Evolutionary conservation across 1,139 yeast species (phyloP), one percentile per base, ranked within the genome.

Genomic region (Yamadazyma blattariae): DNA sequence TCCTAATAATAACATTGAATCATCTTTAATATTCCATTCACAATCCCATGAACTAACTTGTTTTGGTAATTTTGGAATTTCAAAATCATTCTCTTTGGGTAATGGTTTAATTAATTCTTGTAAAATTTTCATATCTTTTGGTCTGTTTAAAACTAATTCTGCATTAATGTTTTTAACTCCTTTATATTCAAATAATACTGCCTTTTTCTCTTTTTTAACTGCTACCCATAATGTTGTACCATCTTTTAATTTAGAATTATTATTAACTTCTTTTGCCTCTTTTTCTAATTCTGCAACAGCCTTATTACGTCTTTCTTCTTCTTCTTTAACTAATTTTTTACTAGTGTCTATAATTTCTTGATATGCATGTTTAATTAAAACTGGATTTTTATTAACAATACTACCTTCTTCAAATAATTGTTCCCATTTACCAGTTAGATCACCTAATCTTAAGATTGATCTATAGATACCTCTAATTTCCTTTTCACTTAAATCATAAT

Each of bases 141-240:
- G 96, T 46, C 98, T 78, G 41, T 80, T 78, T 23, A 90, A 50
- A 18, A 92, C 75, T 37, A 88, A 68, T 57, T 94, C 98, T 0
- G 98, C 98, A 63, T 94, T 94, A 48, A 94, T 67, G 46, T 83
- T 84, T 57, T 87, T 86, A 29, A 90, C 96, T 20, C 92, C 95
- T 38, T 82, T 84, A 58, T 82, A 89, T 50, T 88, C 96, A 61
- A 94, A 89, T 39, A 92, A 62, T 17, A 89, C 85, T 0, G 97
- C 97, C 57, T 84, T 87, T 57, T 64, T 87, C 74, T 65, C 94
- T 83, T 64, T 82, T 80, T 64, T 82, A 70, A 64, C 82, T 53
- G 63, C 79, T 47, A 46, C 74, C 79, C 68, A 78, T 50, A 56
- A 77, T 31, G 60, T 75, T 57, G 56, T 57, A 3, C 68, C 57